A percentile compares a stretch with the other conserved stretches of the same genome.
Evolutionary conservation across 2,329 filamentous ascomycete species (phyloP).

Genomic region (Dactylonectria estremocensis): DNA sequence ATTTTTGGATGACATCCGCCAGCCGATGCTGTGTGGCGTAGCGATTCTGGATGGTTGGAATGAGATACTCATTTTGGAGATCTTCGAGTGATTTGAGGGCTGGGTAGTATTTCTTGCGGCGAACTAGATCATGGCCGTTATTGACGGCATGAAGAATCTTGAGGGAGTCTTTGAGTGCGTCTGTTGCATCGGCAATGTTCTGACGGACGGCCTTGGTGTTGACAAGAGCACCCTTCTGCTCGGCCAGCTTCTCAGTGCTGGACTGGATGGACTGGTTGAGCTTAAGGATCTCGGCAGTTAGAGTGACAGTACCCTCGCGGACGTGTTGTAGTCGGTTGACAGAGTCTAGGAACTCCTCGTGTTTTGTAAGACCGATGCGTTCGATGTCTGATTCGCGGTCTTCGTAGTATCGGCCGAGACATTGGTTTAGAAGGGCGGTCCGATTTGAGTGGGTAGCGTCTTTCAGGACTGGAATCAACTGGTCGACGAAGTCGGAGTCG

Average conservation of each 20-base stretch:
- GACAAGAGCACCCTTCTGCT: conserved; percentile 94
- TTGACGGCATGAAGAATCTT: conserved; percentile 95
- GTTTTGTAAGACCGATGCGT: conserved; percentile 92
- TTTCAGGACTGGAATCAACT: conserved; percentile 93
- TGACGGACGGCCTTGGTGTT: conserved; percentile 93
- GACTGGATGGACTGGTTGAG: conserved; percentile 95
- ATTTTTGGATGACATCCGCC: conserved; percentile 95
- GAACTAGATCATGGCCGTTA: conserved; percentile 91
- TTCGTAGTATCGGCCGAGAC: conserved; percentile 80
- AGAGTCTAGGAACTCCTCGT: conserved; percentile 95
- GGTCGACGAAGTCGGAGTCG: conserved; percentile 94
- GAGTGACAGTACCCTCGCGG: conserved; percentile 87
- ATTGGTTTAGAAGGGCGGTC: conserved; percentile 81
- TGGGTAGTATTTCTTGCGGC: conserved; percentile 95
- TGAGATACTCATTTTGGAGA: conserved; percentile 93
- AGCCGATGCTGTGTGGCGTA: conserved; percentile 96
- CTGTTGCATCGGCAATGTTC: conserved; percentile 94
- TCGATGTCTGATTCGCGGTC: conserved; percentile 94
- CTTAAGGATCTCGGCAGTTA: conserved; percentile 92
- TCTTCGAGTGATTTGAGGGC: conserved; percentile 95
- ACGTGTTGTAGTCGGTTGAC: conserved; percentile 95
- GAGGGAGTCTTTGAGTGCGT: conserved; percentile 90
- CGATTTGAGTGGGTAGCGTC: conserved; percentile 86
- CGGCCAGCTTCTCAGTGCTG: conserved; percentile 93
- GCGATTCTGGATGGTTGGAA: conserved; percentile 80